Conservation (phyloP, 2,329 filamentous ascomycete species). For the Stagonosporopsis tanaceti region DNA sequence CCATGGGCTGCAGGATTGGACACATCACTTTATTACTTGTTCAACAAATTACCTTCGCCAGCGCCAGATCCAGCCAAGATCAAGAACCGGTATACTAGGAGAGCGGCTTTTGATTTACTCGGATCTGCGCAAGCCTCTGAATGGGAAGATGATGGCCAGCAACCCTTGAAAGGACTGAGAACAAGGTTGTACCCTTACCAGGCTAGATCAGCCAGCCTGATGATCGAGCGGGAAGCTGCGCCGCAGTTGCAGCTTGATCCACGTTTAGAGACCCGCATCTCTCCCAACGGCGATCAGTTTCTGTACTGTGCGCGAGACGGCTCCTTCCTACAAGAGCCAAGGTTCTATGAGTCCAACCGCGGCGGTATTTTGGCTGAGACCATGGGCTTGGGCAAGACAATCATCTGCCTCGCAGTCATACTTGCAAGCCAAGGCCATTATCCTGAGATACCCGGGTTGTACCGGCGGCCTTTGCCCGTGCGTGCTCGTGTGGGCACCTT, state of each 20-base stretch:
- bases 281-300: conserved; percentile 69
- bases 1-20: conserved; percentile 54
- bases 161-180: conserved; percentile 62
- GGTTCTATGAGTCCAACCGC: conserved; percentile 74
- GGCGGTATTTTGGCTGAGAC: conserved; percentile 84
- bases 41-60: conserved; percentile 77
- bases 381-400: conserved; percentile 82
- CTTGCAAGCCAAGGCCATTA: conserved; percentile 76
- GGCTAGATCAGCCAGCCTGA: conserved; percentile 77
- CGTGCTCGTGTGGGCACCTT: conserved; percentile 67
- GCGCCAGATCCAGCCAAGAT: conserved; percentile 62
- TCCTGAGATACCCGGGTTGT: conserved; percentile 70
- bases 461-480: conserved; percentile 56
- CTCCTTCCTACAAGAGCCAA: conserved; percentile 69
- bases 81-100: conserved; percentile 59
- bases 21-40: conserved; percentile 71
- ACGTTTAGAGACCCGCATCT: conserved; percentile 66
- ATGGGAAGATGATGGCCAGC: conserved; percentile 44
- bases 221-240: conserved; percentile 81
- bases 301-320: conserved; percentile 75
- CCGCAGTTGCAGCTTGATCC: conserved; percentile 75
- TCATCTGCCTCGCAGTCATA: conserved; percentile 79
- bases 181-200: conserved; percentile 81
- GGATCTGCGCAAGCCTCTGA: conserved; percentile 36
- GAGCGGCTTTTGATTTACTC: conserved; percentile 65